Base-by-base conservation (phyloP, 202 grass and related monocot genomes). In the Hordeum pubiflorum region DNA sequence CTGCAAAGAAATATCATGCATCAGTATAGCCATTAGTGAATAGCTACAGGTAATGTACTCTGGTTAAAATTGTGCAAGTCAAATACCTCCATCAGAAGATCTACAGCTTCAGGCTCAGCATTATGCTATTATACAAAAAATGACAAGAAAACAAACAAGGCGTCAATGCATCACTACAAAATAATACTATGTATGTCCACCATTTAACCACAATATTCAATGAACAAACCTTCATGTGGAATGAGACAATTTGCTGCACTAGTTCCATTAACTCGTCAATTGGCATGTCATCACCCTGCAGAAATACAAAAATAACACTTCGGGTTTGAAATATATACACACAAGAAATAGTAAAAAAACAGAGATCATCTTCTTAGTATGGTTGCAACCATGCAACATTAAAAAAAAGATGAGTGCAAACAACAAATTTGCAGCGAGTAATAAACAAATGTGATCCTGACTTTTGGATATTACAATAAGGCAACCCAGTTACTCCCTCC, bases 61-160 rank as follows among this genome's bases (percentile, higher is more conserved):
- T 67, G 15, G 64, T 13, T 40, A 11, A 77, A 83, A 66, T 10
- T 81, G 37, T 27, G 27, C 20, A 74, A 79, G 3, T 20, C 56
- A 58, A 22, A 40, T 90, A 96, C 96, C 92, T 99, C 96, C 87
- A 99, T 99, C 63, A 99, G 85, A 93, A 99, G 96, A 89, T 99
- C 96, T 24, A 99, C 91, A 77, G 96, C 96, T 82, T 99, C 96
- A 23, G 96, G 92, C 67, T 99, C 96, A 36, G 92, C 96, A 82
- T 99, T 99, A 39, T 99, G 96, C 90, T 99, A 79, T 71, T 84
- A 36, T 15, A 81, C 13, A 82, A 50, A 21, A 23, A 72, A 68
- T 38, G 80, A 70, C 11, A 64, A 85, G 39, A 32, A n/a, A 2
- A n/a, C 0, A 24, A 74, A 74, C 48, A 82, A 74, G 50, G 27